Evolutionary conservation across 495 filamentous ascomycete species (phyloP).

Genomic region (Aspergillus saccharolyticus): DNA sequence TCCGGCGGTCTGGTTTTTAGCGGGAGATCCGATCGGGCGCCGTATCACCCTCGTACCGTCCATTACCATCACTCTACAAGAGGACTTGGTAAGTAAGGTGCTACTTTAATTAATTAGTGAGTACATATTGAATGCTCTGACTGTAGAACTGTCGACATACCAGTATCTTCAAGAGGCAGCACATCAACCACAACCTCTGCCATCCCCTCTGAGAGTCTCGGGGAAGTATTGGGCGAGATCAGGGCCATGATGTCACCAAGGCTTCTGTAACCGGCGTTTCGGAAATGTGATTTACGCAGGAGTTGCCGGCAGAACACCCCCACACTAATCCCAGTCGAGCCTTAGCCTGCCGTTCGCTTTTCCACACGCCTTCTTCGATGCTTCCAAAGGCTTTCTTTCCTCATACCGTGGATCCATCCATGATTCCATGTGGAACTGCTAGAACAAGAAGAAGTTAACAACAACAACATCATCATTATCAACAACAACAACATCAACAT

Average conservation of each 20-base stretch:
- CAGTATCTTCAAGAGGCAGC: no score
- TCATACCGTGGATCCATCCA: neutral
- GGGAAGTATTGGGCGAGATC: neutral
- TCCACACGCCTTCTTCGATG: neutral
- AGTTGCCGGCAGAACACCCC: no score
- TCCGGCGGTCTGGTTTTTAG: conserved; percentile 27
- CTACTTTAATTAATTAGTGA: no score
- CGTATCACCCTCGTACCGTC: neutral
- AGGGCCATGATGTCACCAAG: conserved; percentile 10
- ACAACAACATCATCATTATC: neutral
- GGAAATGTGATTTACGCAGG: no score
- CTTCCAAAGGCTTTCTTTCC: neutral
- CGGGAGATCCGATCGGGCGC: conserved; percentile 22
- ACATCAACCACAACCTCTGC: no score
- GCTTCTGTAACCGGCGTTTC: conserved; percentile 2
- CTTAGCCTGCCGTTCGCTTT: neutral
- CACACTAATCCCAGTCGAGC: neutral
- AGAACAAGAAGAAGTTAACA: neutral
- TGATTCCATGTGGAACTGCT: neutral
- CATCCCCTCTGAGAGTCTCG: neutral
- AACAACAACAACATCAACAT: neutral
- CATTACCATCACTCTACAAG: neutral
- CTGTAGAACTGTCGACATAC: no score
- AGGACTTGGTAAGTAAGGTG: no score
- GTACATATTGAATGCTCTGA: no score